Conservation (phyloP, 2,329 filamentous ascomycete species). For the Exutisphaerella laricina region DNA sequence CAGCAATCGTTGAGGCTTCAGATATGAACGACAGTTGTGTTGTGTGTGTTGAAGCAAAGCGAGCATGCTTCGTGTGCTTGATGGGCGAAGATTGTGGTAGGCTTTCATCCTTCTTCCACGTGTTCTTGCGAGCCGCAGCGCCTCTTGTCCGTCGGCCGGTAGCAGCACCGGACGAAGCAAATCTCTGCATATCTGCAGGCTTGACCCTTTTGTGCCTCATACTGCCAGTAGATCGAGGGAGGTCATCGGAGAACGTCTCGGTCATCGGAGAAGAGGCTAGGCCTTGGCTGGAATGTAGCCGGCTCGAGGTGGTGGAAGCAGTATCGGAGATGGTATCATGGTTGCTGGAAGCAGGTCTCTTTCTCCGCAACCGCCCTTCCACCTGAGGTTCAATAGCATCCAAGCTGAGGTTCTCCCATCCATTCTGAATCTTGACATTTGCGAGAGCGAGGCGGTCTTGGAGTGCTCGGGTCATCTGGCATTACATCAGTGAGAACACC, state of each 20-base stretch:
- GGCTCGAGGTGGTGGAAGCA: slow-evolving; percentile 75
- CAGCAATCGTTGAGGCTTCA: slow-evolving; percentile 61
- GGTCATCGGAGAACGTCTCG: slow-evolving; percentile 76
- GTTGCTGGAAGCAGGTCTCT: slow-evolving; percentile 54
- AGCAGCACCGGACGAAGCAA: slow-evolving; percentile 27
- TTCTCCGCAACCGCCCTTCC: slow-evolving; percentile 70
- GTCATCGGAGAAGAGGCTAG: slow-evolving; percentile 84
- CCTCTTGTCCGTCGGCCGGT: slow-evolving; percentile 30
- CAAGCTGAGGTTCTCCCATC: slow-evolving; percentile 84
- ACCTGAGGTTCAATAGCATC: slow-evolving; percentile 80
- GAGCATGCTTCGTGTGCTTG: slow-evolving; percentile 66
- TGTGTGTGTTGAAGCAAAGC: slow-evolving; percentile 64
- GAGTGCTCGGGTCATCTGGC: slow-evolving; percentile 81
- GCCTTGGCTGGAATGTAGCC: slow-evolving; percentile 60
- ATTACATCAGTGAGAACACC: too few relatives aligned
- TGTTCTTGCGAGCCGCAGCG: slow-evolving; percentile 41
- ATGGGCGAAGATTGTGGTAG: slow-evolving; percentile 82
- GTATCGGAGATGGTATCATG: slow-evolving; percentile 80
- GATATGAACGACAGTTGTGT: slow-evolving; percentile 76
- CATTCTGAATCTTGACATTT: slow-evolving; percentile 95
- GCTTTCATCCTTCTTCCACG: slow-evolving; percentile 73
- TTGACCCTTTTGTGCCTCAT: slow-evolving; percentile 31
- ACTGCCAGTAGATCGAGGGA: slow-evolving; percentile 65
- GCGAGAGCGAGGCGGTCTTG: slow-evolving; percentile 92
- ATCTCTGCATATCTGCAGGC: slow-evolving; percentile 19